Percentiles rank a stretch among this genome's conserved stretches.
Conservation (phyloP, 805 yeast species). For the Yamadazyma takamatsuzukensis region DNA sequence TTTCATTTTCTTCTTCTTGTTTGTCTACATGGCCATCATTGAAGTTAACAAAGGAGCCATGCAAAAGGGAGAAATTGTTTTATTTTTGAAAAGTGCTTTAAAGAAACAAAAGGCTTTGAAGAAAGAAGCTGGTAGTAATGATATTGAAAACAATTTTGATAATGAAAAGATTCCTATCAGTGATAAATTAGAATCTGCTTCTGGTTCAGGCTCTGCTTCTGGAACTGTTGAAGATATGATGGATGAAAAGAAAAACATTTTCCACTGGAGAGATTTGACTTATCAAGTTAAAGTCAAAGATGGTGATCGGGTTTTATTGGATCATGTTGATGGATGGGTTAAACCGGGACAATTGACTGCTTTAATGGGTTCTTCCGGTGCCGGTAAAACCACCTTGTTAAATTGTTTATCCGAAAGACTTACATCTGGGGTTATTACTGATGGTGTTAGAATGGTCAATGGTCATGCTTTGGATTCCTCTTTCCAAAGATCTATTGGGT, state of each 20-base stretch:
- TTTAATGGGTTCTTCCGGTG: conserved; percentile 84
- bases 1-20: conserved; percentile 42
- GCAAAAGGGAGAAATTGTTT: conserved; percentile 41
- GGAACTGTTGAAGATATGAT: conserved; percentile 2
- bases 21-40: conserved; percentile 29
- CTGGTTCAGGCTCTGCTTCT: not conserved
- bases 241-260: conserved; percentile 16
- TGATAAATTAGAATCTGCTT: not conserved
- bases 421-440: conserved; percentile 68
- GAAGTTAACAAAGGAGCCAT: conserved; percentile 41
- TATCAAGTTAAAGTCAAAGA: conserved; percentile 35
- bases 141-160: conserved; percentile 21
- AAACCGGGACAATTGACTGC: conserved; percentile 81
- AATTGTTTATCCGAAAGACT: conserved; percentile 73
- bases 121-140: conserved; percentile 19
- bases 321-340: conserved; percentile 58
- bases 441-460: conserved; percentile 61
- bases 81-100: conserved; percentile 25
- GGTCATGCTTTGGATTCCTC: conserved; percentile 61
- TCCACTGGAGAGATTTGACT: conserved; percentile 39
- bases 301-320: conserved; percentile 40
- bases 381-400: conserved; percentile 77
- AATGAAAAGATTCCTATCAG: conserved; percentile 3
- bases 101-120: conserved; percentile 24
- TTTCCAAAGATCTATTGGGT: conserved; percentile 75